Conservation (phyloP, 768 basidiomycete species). For the Neoboletus subvelutipes region DNA sequence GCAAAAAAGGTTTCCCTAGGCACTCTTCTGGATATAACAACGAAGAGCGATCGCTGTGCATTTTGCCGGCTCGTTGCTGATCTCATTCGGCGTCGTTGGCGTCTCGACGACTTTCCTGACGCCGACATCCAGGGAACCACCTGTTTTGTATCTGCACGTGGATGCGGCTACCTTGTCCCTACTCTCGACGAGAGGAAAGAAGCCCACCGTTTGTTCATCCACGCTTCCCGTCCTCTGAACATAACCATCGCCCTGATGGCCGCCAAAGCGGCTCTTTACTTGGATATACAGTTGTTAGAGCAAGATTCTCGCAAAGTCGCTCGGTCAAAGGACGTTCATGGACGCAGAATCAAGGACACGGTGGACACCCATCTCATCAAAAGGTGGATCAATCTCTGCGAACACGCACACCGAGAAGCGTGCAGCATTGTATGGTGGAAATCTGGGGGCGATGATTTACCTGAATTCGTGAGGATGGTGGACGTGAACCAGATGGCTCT, state of each 20-base stretch:
- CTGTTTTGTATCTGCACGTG: slow-evolving; percentile 5
- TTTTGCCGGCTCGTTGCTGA: slow-evolving; percentile 17
- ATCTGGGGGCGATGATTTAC: slow-evolving; percentile 4
- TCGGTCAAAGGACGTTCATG: slow-evolving; percentile 19
- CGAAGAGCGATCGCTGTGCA: slow-evolving; percentile 8
- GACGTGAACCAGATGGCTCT: slow-evolving; percentile 14
- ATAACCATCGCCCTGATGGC: neutral
- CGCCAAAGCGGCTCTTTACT: neutral
- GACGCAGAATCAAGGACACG: slow-evolving; percentile 15
- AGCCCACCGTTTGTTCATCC: slow-evolving; percentile 15
- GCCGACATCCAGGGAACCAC: slow-evolving; percentile 3
- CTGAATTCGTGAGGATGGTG: slow-evolving; percentile 13
- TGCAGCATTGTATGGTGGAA: slow-evolving; percentile 14
- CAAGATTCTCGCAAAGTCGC: slow-evolving; percentile 17
- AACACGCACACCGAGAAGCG: slow-evolving; percentile 14
- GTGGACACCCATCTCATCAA: slow-evolving; percentile 14
- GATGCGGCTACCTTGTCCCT: neutral
- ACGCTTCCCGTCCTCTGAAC: slow-evolving; percentile 8
- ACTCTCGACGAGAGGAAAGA: slow-evolving; percentile 2
- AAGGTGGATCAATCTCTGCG: slow-evolving; percentile 18
- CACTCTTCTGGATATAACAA: slow-evolving; percentile 3
- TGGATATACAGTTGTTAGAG: slow-evolving; percentile 20
- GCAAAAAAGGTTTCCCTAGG: slow-evolving; percentile 4
- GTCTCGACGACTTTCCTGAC: slow-evolving; percentile 12
- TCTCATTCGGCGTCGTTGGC: slow-evolving; percentile 16